phyloP scores from a whole-genome alignment of 2,329 filamentous ascomycete genomes.

The Aspergillus awamori region DNA sequence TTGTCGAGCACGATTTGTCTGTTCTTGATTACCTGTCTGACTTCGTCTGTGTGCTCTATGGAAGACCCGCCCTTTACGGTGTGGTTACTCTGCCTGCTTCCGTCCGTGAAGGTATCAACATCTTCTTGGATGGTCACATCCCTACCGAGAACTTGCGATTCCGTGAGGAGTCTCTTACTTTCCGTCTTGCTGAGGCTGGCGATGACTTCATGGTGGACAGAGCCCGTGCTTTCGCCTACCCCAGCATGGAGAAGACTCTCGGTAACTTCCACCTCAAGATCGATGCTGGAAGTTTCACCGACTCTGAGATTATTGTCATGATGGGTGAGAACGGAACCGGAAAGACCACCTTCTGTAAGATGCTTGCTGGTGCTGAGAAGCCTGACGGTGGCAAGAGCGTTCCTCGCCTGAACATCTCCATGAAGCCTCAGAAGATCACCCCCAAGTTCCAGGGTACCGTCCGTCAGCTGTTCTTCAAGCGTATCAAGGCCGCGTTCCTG shows the following conservation, averaged over 20 bases:
- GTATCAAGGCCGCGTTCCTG: slow-evolving; percentile 95
- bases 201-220: slow-evolving; percentile 88
- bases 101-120: slow-evolving; percentile 98
- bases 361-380: slow-evolving; percentile 90
- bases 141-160: slow-evolving; percentile 98
- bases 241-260: slow-evolving; percentile 88
- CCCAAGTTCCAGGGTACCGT: slow-evolving; percentile 98
- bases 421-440: slow-evolving; percentile 99
- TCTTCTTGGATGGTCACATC: slow-evolving; percentile 97
- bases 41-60: slow-evolving; percentile 97
- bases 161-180: slow-evolving; percentile 94
- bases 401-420: slow-evolving; percentile 94
- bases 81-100: slow-evolving; percentile 95
- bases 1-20: slow-evolving; percentile 98
- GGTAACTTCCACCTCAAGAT: slow-evolving; percentile 84
- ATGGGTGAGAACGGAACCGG: slow-evolving; percentile 99
- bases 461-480: slow-evolving; percentile 98
- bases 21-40: slow-evolving; percentile 98
- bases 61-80: slow-evolving; percentile 92
- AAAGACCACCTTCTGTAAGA: slow-evolving; percentile 97
- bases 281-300: slow-evolving; percentile 84
- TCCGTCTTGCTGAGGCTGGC: slow-evolving; percentile 85
- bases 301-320: slow-evolving; percentile 99
- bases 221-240: slow-evolving; percentile 82
- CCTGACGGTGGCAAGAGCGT: slow-evolving; percentile 78